Percentiles rank a stretch among this genome's conserved stretches.
phyloP scores from a whole-genome alignment of 2,329 filamentous ascomycete genomes.

The Pseudogymnoascus sp. region DNA sequence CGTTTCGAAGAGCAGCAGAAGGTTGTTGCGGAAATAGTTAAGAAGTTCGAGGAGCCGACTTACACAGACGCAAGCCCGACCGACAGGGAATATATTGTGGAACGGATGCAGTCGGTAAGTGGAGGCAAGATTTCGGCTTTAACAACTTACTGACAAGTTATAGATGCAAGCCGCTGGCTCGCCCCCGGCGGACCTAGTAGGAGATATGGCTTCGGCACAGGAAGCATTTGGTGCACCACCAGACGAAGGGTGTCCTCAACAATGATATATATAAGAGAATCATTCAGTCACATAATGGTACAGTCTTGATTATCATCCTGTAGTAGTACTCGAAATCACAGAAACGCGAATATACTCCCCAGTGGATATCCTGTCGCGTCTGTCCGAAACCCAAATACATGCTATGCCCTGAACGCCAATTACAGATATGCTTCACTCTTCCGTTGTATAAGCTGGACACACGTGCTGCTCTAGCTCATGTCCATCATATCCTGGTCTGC shows the following conservation, averaged over 20 bases:
- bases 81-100: constrained; percentile 88
- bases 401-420: constrained; percentile 22
- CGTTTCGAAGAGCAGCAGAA: constrained; percentile 75
- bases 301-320: constrained; percentile 3
- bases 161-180: constrained; percentile 97
- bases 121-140: constrained; percentile 12
- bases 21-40: constrained; percentile 79
- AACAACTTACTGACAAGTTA: constrained; percentile 20
- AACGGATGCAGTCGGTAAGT: constrained; percentile 92
- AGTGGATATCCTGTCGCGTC: constrained; percentile 12
- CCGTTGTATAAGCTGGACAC: background rate
- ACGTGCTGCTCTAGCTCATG: constrained; percentile 20
- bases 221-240: constrained; percentile 57
- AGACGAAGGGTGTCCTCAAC: constrained; percentile 57
- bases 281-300: constrained; percentile 3
- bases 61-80: constrained; percentile 77
- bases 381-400: constrained; percentile 15
- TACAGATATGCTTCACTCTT: constrained; percentile 19
- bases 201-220: constrained; percentile 79
- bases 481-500: constrained; percentile 29
- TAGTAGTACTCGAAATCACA: constrained; percentile 9
- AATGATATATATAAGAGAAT: constrained; percentile 38
- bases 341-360: constrained; percentile 15
- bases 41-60: constrained; percentile 73
- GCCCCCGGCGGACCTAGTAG: constrained; percentile 83